Evolutionary conservation across 257 asterid genomes (phyloP), one percentile per base, ranked within the genome.

Genomic region (Solanum appendiculatum): DNA sequence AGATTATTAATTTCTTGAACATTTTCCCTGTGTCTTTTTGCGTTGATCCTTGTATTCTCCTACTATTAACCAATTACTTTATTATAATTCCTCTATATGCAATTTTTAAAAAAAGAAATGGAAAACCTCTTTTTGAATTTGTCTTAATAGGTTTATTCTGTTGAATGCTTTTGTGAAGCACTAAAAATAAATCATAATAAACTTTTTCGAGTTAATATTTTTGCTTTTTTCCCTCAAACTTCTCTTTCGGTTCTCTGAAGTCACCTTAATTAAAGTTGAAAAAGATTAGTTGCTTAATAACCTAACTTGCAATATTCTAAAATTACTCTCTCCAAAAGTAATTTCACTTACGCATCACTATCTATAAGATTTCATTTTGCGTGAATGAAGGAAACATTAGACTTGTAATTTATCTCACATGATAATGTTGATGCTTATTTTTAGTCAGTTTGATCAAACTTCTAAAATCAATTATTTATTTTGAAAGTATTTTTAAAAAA

Each of bases 221-320:
- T 77, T 23, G 9, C 20, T 0, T n/a, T 42, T 13, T 5, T 4
- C 2, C 9, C 25, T 11, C 25, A 16, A 80, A 46, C 16, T 80
- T 29, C 81, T 29, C 85, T 80, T 80, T 80, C 42, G 85, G 85
- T 80, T 46, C 85, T 48, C 2, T 80, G 66, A 80, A 29, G 20
- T 29, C 29, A 80, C 66, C 85, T 46, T 46, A 29, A 74, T 11
- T 39, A 34, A 48, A 46, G 85, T 51, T 51, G 78, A 42, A 44
- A 73, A 36, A 25, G 51, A 36, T 73, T 73, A 70, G 36, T n/a
- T 25, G 4, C 1, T 27, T 68, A 20, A 40, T 63, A 5, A 27
- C 23, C 31, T 85, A 84, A 37, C 39, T 9, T 60, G 16, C 9
- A 64, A 40, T 40, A 84, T 40, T 77, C 33, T 42, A 78, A 40